Conservation (phyloP, 1,284 basidiomycete genomes). For the Ceratobasidium sp. region DNA sequence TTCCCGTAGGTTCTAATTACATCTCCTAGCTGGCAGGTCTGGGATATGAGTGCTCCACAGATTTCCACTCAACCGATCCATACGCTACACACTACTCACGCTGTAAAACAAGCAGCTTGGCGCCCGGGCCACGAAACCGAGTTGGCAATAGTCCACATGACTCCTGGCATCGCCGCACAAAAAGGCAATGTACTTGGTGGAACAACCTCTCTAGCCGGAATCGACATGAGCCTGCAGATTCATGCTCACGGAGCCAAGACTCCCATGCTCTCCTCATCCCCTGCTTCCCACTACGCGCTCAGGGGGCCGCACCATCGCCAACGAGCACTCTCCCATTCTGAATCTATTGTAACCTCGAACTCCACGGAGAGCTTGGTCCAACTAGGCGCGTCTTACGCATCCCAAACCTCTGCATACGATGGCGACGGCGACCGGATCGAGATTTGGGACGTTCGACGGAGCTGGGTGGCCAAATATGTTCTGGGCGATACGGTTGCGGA, state of each 20-base stretch:
- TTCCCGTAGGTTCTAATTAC: slow-evolving; percentile 8
- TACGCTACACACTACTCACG: slow-evolving; percentile 80
- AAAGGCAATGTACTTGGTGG: slow-evolving; percentile 26
- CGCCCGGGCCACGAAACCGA: slow-evolving; percentile 85
- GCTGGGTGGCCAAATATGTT: slow-evolving; percentile 86
- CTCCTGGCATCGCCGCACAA: slow-evolving; percentile 46
- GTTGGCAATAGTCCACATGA: slow-evolving; percentile 63
- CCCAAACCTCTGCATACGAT: slow-evolving; percentile 20
- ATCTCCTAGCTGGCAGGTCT: slow-evolving; percentile 66
- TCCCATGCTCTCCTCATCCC: slow-evolving; percentile 48
- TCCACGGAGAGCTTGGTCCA: slow-evolving; percentile 31
- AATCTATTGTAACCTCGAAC: slow-evolving; percentile 28
- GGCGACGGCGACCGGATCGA: slow-evolving; percentile 63
- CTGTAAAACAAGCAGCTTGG: slow-evolving; percentile 82
- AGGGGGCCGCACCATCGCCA: slow-evolving; percentile 24
- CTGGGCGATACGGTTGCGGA: slow-evolving; percentile 73
- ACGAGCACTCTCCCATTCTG: slow-evolving; percentile 38
- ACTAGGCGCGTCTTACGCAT: not conserved
- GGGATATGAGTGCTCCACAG: slow-evolving; percentile 77
- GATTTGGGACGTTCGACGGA: slow-evolving; percentile 88
- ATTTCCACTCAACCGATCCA: slow-evolving; percentile 75
- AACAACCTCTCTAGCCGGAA: slow-evolving; percentile 36
- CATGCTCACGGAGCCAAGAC: slow-evolving; percentile 44
- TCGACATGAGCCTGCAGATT: slow-evolving; percentile 39
- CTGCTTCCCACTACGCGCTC: slow-evolving; percentile 27